Percentiles rank a stretch among this genome's conserved stretches.
These are phyloP conservation scores for Aspergillus intermedius DNA, from an alignment of 2,329 filamentous ascomycete genomes.

Conservation along the genomic window DNA sequence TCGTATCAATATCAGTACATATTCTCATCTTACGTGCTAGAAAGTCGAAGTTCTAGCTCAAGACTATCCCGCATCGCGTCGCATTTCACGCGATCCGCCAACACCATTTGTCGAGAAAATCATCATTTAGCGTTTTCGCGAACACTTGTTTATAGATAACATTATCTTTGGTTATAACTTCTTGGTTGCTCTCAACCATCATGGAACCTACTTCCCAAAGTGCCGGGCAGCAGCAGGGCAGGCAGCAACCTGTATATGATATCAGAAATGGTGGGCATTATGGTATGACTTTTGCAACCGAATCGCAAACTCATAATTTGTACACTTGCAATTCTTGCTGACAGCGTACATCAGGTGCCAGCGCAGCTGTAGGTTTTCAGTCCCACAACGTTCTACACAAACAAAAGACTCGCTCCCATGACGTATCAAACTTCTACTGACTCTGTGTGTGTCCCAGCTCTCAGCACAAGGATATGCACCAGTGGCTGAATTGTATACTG, in stretches of 20 bases:
- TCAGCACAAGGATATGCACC: constrained; percentile 81
- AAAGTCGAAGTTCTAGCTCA: background rate
- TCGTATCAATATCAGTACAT: too few relatives aligned
- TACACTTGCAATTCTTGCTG: constrained; percentile 2
- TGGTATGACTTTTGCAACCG: constrained; percentile 45
- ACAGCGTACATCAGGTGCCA: constrained; percentile 50
- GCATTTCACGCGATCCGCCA: background rate
- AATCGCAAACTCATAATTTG: background rate
- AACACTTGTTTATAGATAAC: background rate
- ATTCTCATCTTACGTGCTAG: background rate
- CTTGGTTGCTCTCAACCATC: background rate
- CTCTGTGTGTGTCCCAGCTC: constrained; percentile 50
- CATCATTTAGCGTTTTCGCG: background rate
- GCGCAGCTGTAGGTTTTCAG: constrained; percentile 54
- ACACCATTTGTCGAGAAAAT: background rate
- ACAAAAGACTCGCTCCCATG: too few relatives aligned
- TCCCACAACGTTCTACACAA: constrained; percentile 1
- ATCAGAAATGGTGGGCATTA: constrained; percentile 69
- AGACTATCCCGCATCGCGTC: background rate
- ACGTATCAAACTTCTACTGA: constrained; percentile 5
- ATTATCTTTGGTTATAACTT: too few relatives aligned
- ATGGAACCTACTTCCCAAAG: constrained; percentile 54
- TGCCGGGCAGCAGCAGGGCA: constrained; percentile 53
- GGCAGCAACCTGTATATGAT: constrained; percentile 63
- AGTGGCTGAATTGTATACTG: constrained; percentile 83